Base-by-base conservation (phyloP, 2,329 filamentous ascomycete species). In the Paracamarosporium sp. region DNA sequence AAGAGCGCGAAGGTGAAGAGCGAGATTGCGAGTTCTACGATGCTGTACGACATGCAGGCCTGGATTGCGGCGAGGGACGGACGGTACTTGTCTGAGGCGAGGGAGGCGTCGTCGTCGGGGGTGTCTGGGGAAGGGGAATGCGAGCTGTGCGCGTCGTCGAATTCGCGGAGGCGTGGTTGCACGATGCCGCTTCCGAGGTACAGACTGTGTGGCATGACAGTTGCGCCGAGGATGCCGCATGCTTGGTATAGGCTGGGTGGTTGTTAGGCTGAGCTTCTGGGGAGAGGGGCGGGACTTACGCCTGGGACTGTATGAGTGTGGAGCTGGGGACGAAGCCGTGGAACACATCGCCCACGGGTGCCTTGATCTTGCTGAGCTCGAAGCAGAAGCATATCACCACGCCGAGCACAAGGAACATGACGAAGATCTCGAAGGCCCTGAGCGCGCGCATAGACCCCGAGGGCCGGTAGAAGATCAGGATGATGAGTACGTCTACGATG, bases 1-100 rank as follows among this genome's bases (percentile, higher is more conserved):
- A 95, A 95, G 3, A 95, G 83, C 0, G 91, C 91, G 72, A 94
- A 93, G 0, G 90, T 92, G 72, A 93, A 92, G 33, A 95, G 87
- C 0, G 89, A 90, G 13, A 92, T 71, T 6, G 85, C 80, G 9
- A 93, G 79, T 71, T 95, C 91, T 20, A 84, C 78, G 55, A 91
- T 87, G 3, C 89, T 91, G 72, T 90, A 90, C 59, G 87, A 90
- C 68, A 93, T 84, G 60, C 88, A 93, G 67, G 87, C 85, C 15
- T 84, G 84, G 62, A 95, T 92, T n/a, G 91, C 90, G 5, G 82
- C 77, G 1, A 91, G 81, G 0, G 89, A 91, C 0, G 91, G 91
- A 5, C 86, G 79, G 73, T 94, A 95, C 57, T 86, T 84, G 8
- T 64, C 56, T 13, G 84, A 79, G 35, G 48, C 47, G 9, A 64